Base-by-base conservation (phyloP, 768 basidiomycete genomes). In the Mycena belliarum region DNA sequence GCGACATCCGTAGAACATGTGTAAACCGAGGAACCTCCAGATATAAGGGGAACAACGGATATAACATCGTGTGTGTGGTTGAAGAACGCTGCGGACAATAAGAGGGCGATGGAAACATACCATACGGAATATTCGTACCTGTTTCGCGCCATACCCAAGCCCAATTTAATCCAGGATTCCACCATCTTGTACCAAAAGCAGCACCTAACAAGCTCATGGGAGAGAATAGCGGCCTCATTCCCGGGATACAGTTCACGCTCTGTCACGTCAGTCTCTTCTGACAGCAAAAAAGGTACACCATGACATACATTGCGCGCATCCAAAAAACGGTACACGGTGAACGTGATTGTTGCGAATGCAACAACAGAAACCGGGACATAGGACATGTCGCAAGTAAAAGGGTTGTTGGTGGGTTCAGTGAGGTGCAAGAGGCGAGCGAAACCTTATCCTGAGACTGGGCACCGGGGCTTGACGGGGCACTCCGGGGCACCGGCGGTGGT, bases 41-140 rank as follows among this genome's bases (percentile, higher is more conserved):
- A 52, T 6, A 52, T 42, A 15, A 32, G 4, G 24, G 50, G 50
- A 15, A 52, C 50, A 8, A 52, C 4, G 9, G 50, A 52, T 32
- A 52, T 52, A 14, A 52, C 40, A 18, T 52, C 50, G 29, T 52
- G 50, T 2, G 50, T 52, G 50, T 52, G 41, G 28, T 52, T 52
- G 41, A 52, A 52, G 43, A 43, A 52, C 11, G 41, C 50, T 52
- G 26, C 12, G 7, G 16, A 15, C 33, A 35, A 14, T 35, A 15
- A 35, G 12, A 4, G 33, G 33, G 33, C 33, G 14, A 32, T 7
- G 29, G 14, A 32, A 32, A 14, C 29, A 32, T 32, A 6, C n/a
- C n/a, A n/a, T n/a, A n/a, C n/a, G n/a, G n/a, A n/a, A n/a, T n/a
- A n/a, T n/a, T n/a, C n/a, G n/a, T n/a, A 48, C 50, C 50, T 21